Evolutionary conservation across 257 asterid species (phyloP).

Genomic region (Orobanche coerulescens): DNA sequence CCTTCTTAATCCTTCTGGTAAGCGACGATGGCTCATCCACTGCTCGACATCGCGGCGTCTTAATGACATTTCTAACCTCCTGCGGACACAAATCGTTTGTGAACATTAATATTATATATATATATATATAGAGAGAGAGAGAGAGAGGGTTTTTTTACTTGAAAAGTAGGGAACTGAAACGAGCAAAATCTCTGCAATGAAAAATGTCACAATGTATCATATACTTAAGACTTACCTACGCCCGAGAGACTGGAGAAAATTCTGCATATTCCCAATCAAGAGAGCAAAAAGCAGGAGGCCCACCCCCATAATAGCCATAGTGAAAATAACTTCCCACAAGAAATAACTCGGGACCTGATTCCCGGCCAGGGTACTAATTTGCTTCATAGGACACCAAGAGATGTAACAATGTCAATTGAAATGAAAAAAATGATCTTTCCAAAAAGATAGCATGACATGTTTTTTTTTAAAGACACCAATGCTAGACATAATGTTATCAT

Average conservation of each 20-base stretch:
- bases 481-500: neutral
- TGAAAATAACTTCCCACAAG: constrained; percentile 75
- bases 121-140: too few relatives aligned
- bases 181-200: too few relatives aligned
- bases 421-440: neutral
- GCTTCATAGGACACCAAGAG: constrained; percentile 31
- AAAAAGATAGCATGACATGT: neutral
- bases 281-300: constrained; percentile 90
- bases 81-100: constrained; percentile 22
- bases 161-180: too few relatives aligned
- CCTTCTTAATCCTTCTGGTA: constrained; percentile 73
- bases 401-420: constrained; percentile 9
- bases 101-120: neutral
- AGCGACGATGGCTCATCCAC: constrained; percentile 94
- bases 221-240: constrained; percentile 46
- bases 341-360: constrained; percentile 81
- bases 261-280: constrained; percentile 90
- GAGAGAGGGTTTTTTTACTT: too few relatives aligned
- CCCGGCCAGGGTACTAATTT: constrained; percentile 92
- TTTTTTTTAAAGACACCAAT: neutral
- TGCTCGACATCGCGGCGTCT: constrained; percentile 89
- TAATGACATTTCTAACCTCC: constrained; percentile 76
- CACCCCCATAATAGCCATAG: constrained; percentile 70
- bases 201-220: too few relatives aligned
- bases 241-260: constrained; percentile 85